Base-by-base conservation (phyloP, 805 yeast species). In the Candida namnaoensis region DNA sequence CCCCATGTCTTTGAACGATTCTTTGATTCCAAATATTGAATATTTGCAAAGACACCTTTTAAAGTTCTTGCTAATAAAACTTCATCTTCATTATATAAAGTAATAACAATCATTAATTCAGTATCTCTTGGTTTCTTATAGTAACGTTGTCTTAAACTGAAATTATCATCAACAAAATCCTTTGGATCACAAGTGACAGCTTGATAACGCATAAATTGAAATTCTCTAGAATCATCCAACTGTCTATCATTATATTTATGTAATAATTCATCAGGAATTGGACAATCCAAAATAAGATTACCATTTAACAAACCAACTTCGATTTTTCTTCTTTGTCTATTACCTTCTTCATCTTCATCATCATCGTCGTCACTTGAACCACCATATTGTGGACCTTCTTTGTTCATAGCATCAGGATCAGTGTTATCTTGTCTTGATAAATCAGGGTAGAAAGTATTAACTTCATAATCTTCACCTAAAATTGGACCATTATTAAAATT, bases 21-120 rank as follows among this genome's bases (percentile, higher is more conserved):
- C 60, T 98, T 78, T n/a, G 82, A 76, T 57, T 95, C 78, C 40
- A 93, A 68, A 55, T 88, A 93, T 2, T 96, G 85, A 44, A 93
- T 76, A 61, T 95, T 93, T 53, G 80, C 83, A 86, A 91, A 87
- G 13, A 93, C 91, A 0, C 95, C 86, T 60, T 95, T 95, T 74
- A 93, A 71, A 0, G 99, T 95, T 64, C 98, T 78, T 1, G 97
- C 87, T 59, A 93, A 78, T 3, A 95, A 76, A 41, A 72, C 71
- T 60, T 90, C 96, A 61, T 87, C 95, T 64, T 93, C 99, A 56
- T 93, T 93, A 66, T 91, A 93, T 97, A 93, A 91, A 28, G 99
- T 93, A 50, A 93, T 78, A 64, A 98, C 90, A 40, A 93, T 76
- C 36, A 85, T 88, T 34, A 93, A 67, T 64, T 95, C 98, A 27